Conservation (phyloP, 192 early-diverging fungal species). For the Coemansia furcata region DNA sequence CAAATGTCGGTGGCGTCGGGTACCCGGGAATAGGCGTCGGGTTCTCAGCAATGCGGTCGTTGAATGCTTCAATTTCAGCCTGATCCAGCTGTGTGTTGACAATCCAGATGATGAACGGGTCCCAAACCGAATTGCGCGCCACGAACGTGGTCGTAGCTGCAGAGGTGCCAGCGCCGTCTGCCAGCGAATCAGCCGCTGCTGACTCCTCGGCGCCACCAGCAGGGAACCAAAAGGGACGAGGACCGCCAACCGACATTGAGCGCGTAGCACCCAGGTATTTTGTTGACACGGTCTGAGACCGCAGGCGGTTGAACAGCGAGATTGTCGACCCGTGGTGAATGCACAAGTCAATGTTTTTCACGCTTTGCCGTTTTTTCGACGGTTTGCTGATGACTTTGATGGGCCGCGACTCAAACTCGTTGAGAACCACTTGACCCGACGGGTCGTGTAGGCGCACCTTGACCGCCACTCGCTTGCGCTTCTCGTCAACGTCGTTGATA, state of each 20-base stretch:
- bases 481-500: slow-evolving; percentile 83
- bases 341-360: slow-evolving; percentile 79
- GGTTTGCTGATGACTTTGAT: slow-evolving; percentile 94
- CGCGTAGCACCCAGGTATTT: slow-evolving; percentile 69
- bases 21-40: slow-evolving; percentile 57
- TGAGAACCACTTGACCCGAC: slow-evolving; percentile 56
- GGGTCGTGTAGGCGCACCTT: slow-evolving; percentile 69
- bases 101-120: slow-evolving; percentile 83
- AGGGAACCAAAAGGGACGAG: slow-evolving; percentile 53
- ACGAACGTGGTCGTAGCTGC: slow-evolving; percentile 64
- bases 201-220: slow-evolving; percentile 13
- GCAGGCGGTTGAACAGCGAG: slow-evolving; percentile 85
- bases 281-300: slow-evolving; percentile 87
- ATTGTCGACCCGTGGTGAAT: slow-evolving; percentile 85
- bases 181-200: neutral
- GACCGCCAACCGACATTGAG: slow-evolving; percentile 52
- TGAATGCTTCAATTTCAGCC: slow-evolving; percentile 57
- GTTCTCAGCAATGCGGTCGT: slow-evolving; percentile 37
- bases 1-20: slow-evolving; percentile 74
- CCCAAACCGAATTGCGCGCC: slow-evolving; percentile 76
- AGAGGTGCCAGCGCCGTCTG: neutral
- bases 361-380: slow-evolving; percentile 82
- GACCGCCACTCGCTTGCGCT: slow-evolving; percentile 76
- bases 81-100: slow-evolving; percentile 63
- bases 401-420: slow-evolving; percentile 71